Conservation (phyloP, 345 rosid genomes). For the Citrus glauca region DNA sequence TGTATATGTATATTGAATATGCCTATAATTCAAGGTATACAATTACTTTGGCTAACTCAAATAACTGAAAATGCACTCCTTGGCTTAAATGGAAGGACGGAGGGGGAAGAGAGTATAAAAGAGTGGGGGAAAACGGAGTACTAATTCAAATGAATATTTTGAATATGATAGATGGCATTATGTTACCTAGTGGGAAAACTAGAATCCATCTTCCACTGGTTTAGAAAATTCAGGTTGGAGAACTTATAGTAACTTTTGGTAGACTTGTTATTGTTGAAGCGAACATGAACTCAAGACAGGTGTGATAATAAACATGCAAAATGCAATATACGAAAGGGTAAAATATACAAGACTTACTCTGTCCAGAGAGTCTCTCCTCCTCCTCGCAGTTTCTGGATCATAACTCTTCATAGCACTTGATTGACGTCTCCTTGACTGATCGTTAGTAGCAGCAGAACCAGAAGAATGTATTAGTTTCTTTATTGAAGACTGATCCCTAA, state of each 20-base stretch:
- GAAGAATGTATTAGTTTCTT: conserved; percentile 47
- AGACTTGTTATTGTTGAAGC: neutral
- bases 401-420: conserved; percentile 55
- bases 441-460: conserved; percentile 48
- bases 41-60: neutral
- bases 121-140: neutral
- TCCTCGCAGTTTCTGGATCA: conserved; percentile 80
- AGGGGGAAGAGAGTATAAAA: neutral
- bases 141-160: neutral
- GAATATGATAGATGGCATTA: neutral
- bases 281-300: conserved; percentile 5
- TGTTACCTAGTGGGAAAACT: neutral
- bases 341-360: conserved; percentile 40
- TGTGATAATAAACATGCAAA: neutral
- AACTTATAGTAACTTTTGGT: neutral
- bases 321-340: conserved; percentile 1
- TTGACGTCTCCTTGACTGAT: conserved; percentile 52
- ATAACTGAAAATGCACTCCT: neutral
- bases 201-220: neutral
- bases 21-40: neutral
- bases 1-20: neutral
- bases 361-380: conserved; percentile 87
- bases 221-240: neutral
- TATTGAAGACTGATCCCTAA: conserved; percentile 31
- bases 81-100: neutral